Evolutionary conservation across 1,284 basidiomycete species (phyloP).

Genomic region (Sanguinoderma infundibulare): DNA sequence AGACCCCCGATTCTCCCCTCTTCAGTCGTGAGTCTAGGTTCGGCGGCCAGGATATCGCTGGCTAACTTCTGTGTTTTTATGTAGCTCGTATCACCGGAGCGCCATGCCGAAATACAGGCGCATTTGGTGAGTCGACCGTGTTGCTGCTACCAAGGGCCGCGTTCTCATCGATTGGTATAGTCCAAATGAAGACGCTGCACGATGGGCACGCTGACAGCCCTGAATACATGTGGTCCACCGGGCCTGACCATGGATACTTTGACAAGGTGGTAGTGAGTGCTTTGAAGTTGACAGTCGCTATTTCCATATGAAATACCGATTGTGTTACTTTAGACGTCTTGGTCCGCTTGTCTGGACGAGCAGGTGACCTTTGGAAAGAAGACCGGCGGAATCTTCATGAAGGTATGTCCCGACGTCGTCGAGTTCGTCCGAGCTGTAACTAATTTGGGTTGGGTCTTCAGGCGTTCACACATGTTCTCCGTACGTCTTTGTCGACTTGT

Average conservation of each 20-base stretch:
- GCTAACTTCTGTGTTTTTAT: background rate
- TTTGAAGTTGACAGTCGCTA: background rate
- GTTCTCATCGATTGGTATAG: background rate
- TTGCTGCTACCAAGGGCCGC: background rate
- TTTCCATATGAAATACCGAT: background rate
- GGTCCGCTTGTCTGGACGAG: slow-evolving; percentile 18
- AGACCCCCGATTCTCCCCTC: background rate
- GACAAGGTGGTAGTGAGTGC: slow-evolving; percentile 14
- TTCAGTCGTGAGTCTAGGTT: background rate
- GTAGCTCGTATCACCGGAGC: background rate
- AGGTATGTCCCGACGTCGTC: background rate
- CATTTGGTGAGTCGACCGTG: background rate
- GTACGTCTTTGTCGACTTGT: background rate
- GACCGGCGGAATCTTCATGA: slow-evolving; percentile 18
- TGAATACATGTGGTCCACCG: background rate
- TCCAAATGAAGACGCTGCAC: background rate
- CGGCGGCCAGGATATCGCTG: too few relatives aligned
- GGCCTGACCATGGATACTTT: background rate
- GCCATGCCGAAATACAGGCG: background rate
- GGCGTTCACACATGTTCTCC: background rate
- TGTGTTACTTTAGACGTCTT: slow-evolving; percentile 7
- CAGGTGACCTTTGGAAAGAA: slow-evolving; percentile 4
- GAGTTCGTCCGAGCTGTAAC: background rate
- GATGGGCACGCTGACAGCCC: background rate
- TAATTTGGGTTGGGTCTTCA: background rate